A percentile compares a stretch with the other conserved stretches of the same genome.
Evolutionary conservation across 768 basidiomycete species (phyloP).

Genomic region (Podaxis rugospora): DNA sequence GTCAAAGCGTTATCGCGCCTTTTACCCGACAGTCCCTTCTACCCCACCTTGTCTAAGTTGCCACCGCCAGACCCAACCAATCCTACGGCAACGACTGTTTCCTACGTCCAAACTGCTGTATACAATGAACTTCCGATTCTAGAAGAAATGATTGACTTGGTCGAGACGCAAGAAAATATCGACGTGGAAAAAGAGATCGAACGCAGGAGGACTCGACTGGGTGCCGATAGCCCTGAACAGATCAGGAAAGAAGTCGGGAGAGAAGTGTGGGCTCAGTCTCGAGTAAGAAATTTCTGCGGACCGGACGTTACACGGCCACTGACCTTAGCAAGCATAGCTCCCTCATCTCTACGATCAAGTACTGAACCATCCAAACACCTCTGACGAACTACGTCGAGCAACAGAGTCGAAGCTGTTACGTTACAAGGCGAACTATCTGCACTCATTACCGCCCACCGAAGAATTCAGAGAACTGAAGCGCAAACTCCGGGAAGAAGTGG

Average conservation of each 20-base stretch:
- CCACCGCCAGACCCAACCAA: conserved; percentile 76
- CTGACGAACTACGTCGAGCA: conserved; percentile 72
- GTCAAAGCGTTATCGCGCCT: conserved; percentile 61
- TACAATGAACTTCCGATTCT: conserved; percentile 68
- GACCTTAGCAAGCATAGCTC: conserved; percentile 37
- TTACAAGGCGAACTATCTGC: conserved; percentile 58
- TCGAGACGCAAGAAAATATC: conserved; percentile 60
- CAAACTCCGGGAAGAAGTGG: conserved; percentile 54
- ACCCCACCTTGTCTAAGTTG: conserved; percentile 55
- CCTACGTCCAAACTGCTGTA: conserved; percentile 54
- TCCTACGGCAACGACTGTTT: conserved; percentile 58
- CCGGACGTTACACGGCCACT: not conserved
- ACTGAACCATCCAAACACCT: conserved; percentile 74
- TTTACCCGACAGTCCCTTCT: conserved; percentile 70
- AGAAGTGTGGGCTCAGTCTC: conserved; percentile 60
- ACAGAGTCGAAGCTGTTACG: conserved; percentile 74
- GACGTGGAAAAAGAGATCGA: conserved; percentile 63
- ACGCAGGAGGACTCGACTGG: conserved; percentile 74
- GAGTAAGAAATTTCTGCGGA: conserved; percentile 33
- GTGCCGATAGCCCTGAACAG: conserved; percentile 55
- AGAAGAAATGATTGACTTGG: conserved; percentile 63
- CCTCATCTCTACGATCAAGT: conserved; percentile 73
- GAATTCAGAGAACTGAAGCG: conserved; percentile 36
- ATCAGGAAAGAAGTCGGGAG: conserved; percentile 58
- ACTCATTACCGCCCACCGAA: conserved; percentile 45